These are phyloP conservation scores for Penicillium aurantiogriseum DNA, from an alignment of 2,329 filamentous ascomycete species.

Conservation along the genomic window DNA sequence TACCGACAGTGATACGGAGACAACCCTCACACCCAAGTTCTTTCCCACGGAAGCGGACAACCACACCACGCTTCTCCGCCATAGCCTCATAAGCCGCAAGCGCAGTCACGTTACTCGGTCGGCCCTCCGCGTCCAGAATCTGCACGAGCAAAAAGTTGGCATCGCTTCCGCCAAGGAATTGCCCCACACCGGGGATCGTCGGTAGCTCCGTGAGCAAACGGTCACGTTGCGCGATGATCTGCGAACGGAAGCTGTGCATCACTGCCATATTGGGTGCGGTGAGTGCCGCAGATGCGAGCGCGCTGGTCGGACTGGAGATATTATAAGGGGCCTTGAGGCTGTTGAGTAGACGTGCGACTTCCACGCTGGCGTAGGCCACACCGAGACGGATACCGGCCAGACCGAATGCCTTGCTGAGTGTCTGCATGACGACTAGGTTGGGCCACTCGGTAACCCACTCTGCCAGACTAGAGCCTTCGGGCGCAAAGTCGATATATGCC, in stretches of 20 bases:
- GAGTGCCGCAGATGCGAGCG: conserved; percentile 73
- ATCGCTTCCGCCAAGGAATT: conserved; percentile 73
- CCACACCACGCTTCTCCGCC: conserved; percentile 82
- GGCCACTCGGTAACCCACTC: conserved; percentile 91
- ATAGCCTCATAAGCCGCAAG: conserved; percentile 78
- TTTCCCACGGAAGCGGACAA: conserved; percentile 90
- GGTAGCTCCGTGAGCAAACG: conserved; percentile 72
- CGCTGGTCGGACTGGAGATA: conserved; percentile 81
- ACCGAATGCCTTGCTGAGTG: conserved; percentile 95
- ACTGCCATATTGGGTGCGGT: conserved; percentile 63
- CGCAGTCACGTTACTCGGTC: conserved; percentile 77
- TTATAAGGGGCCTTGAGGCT: conserved; percentile 96
- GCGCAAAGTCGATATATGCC: conserved; percentile 93
- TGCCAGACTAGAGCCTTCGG: conserved; percentile 74
- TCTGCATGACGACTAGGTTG: conserved; percentile 97
- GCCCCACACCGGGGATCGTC: conserved; percentile 72
- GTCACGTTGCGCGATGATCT: conserved; percentile 73
- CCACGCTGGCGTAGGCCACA: conserved; percentile 72
- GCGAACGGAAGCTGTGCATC: conserved; percentile 69
- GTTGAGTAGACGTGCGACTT: conserved; percentile 79
- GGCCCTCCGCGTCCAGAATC: conserved; percentile 68
- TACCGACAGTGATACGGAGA: conserved; percentile 87
- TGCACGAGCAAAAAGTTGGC: conserved; percentile 92
- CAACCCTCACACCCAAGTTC: conserved; percentile 88
- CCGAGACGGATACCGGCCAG: conserved; percentile 91